Percentiles rank a stretch among this genome's conserved stretches.
These are phyloP conservation scores for Heliophila coronopifolia DNA, from an alignment of 441 rosid genomes.

Conservation along the genomic window DNA sequence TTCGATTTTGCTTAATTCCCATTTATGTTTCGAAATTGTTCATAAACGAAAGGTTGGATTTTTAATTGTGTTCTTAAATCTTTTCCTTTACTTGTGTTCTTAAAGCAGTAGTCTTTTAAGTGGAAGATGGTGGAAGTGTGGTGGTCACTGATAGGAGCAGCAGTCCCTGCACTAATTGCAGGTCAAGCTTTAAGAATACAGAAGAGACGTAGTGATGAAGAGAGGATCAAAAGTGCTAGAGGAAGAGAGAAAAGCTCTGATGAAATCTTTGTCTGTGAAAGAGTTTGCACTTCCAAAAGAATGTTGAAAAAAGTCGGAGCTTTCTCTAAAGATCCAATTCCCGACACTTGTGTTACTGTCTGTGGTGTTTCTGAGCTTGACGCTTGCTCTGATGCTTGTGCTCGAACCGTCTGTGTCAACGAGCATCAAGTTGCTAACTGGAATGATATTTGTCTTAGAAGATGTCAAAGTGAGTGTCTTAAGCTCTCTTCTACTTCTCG, in stretches of 20 bases:
- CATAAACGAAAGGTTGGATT: neutral
- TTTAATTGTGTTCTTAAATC: neutral
- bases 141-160: conserved; percentile 53
- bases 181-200: conserved; percentile 49
- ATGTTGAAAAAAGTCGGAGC: conserved; percentile 58
- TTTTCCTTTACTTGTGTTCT: neutral
- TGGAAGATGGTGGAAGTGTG: conserved; percentile 46
- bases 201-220: conserved; percentile 42
- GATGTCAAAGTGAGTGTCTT: conserved; percentile 59
- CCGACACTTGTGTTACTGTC: conserved; percentile 53
- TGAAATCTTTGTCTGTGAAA: conserved; percentile 53
- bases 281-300: conserved; percentile 62
- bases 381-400: conserved; percentile 64
- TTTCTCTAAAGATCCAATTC: conserved; percentile 58
- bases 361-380: conserved; percentile 59
- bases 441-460: conserved; percentile 55
- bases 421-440: conserved; percentile 59
- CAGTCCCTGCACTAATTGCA: conserved; percentile 45
- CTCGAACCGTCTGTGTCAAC: conserved; percentile 54
- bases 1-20: neutral
- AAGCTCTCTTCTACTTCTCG: conserved; percentile 33
- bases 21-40: neutral
- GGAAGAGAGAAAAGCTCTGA: conserved; percentile 54
- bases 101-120: conserved; percentile 6
- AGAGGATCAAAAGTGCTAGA: conserved; percentile 47